Percentiles rank a stretch among this genome's conserved stretches.
Conservation (phyloP, 352 stramenopile genomes). For the Globisporangium nodosum region DNA sequence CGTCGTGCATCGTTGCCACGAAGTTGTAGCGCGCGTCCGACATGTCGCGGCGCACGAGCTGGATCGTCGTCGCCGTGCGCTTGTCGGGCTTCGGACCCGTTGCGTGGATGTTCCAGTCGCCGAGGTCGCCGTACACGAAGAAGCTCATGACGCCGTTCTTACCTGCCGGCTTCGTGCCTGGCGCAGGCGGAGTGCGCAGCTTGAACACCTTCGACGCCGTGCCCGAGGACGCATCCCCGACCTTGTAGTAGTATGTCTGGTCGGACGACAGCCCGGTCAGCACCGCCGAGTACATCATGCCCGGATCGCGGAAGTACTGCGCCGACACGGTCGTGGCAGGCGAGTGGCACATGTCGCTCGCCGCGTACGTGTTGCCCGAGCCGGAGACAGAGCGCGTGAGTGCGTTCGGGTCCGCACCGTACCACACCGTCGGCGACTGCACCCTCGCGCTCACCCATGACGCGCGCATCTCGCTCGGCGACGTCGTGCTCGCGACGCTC, state of each 20-base stretch:
- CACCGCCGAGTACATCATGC: slow-evolving; percentile 17
- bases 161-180: slow-evolving; percentile 16
- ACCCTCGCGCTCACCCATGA: slow-evolving; percentile 44
- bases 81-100: slow-evolving; percentile 10
- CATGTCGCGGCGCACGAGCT: slow-evolving; percentile 24
- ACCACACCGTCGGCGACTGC: slow-evolving; percentile 33
- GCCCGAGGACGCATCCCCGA: slow-evolving; percentile 4
- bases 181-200: slow-evolving; percentile 1
- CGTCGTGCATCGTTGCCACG: slow-evolving; percentile 55
- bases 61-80: slow-evolving; percentile 24
- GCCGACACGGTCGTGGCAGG: slow-evolving; percentile 13
- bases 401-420: slow-evolving; percentile 13
- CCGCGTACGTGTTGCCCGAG: slow-evolving; percentile 7
- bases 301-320: slow-evolving; percentile 18
- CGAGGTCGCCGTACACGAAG: slow-evolving; percentile 67
- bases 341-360: slow-evolving; percentile 23
- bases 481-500: slow-evolving; percentile 2
- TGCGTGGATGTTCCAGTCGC: slow-evolving; percentile 17
- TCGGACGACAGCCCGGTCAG: slow-evolving; percentile 11
- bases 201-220: slow-evolving; percentile 10
- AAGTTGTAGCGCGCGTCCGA: slow-evolving; percentile 19
- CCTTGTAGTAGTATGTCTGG: slow-evolving; percentile 20
- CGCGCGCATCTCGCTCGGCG: slow-evolving; percentile 35
- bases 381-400: not conserved
- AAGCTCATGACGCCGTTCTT: slow-evolving; percentile 48